Evolutionary conservation across 768 basidiomycete genomes (phyloP).

Genomic region (Rhodotorula babjevae): DNA sequence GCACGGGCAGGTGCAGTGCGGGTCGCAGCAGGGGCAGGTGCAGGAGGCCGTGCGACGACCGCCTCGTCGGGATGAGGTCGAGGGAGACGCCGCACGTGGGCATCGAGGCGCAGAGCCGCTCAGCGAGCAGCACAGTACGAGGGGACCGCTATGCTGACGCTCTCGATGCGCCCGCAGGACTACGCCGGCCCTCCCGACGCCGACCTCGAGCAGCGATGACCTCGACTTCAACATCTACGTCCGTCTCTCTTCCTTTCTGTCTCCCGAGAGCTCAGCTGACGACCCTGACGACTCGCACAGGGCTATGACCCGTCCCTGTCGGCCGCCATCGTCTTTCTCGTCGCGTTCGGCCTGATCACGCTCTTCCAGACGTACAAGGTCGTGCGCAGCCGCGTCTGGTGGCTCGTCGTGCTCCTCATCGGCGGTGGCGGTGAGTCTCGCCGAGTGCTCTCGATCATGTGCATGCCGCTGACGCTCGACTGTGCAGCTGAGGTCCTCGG

Average conservation of each 20-base stretch:
- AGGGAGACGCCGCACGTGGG: too few species aligned
- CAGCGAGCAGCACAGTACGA: too few species aligned
- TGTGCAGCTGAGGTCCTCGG: constrained; percentile 41
- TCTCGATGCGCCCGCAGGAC: neutral
- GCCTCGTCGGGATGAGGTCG: too few species aligned
- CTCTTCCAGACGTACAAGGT: constrained; percentile 40
- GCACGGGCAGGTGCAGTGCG: too few species aligned
- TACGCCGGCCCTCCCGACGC: too few species aligned
- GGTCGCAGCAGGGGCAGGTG: too few species aligned
- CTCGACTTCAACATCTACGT: constrained; percentile 2
- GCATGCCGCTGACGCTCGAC: neutral
- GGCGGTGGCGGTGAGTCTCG: constrained; percentile 28
- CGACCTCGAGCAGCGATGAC: neutral
- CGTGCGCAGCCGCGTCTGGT: constrained; percentile 44
- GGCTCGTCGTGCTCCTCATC: constrained; percentile 45
- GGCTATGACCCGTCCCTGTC: constrained; percentile 43
- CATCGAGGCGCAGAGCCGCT: too few species aligned
- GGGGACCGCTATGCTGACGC: too few species aligned
- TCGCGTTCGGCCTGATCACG: constrained; percentile 44
- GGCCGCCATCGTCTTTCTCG: constrained; percentile 43
- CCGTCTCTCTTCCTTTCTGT: neutral
- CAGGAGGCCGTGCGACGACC: too few species aligned
- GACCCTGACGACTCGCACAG: neutral
- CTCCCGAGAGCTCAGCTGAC: neutral
- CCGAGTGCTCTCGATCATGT: neutral